Percentiles rank a stretch among this genome's conserved stretches.
phyloP scores from a whole-genome alignment of 345 rosid species.

The Acer campestre region DNA sequence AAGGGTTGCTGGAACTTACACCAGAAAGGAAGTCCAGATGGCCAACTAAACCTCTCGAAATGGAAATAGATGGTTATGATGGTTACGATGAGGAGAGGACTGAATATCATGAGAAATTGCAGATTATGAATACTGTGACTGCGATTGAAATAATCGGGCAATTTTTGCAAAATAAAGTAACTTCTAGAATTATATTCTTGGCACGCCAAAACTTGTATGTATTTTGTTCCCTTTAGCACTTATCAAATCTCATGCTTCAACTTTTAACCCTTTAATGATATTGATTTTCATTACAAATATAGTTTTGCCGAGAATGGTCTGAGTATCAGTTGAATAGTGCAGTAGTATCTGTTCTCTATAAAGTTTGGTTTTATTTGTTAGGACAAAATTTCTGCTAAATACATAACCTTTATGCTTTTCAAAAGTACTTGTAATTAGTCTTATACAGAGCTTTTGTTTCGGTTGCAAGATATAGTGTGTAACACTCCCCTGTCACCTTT shows the following conservation, averaged over 20 bases:
- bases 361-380: slow-evolving; percentile 3
- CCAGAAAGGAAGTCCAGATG: slow-evolving; percentile 64
- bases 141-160: slow-evolving; percentile 77
- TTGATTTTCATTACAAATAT: slow-evolving; percentile 7
- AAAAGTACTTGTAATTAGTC: neutral
- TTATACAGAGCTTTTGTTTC: neutral
- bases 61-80: slow-evolving; percentile 70
- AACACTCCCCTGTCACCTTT: slow-evolving; percentile 9
- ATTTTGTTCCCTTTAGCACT: slow-evolving; percentile 9
- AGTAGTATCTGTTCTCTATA: neutral
- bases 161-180: slow-evolving; percentile 64
- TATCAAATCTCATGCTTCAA: slow-evolving; percentile 16
- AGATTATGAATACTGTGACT: slow-evolving; percentile 60
- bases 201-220: slow-evolving; percentile 76
- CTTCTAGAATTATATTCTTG: slow-evolving; percentile 73
- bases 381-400: neutral
- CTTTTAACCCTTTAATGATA: neutral
- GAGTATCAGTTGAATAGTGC: neutral
- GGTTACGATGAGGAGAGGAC: slow-evolving; percentile 47
- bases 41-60: slow-evolving; percentile 51
- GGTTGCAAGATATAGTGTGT: slow-evolving; percentile 19
- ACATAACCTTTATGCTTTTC: neutral
- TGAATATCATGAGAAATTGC: slow-evolving; percentile 60
- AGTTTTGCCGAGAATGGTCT: slow-evolving; percentile 6
- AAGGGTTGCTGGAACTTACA: slow-evolving; percentile 72